These are phyloP conservation scores for Xanthoparmelia taractica DNA, from an alignment of 495 filamentous ascomycete species.

Conservation along the genomic window DNA sequence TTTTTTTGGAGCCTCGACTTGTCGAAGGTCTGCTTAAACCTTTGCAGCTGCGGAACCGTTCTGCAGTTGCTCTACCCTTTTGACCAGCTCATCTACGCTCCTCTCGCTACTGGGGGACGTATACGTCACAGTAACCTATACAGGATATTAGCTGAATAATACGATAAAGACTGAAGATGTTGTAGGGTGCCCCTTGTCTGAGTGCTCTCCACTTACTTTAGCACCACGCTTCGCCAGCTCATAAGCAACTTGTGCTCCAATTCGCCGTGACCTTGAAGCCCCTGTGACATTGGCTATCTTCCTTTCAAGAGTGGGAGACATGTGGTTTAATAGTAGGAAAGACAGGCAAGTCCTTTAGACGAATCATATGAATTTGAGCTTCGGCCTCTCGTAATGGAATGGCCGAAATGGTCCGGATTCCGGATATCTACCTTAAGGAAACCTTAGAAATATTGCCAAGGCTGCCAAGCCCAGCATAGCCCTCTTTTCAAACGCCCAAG, in stretches of 20 bases:
- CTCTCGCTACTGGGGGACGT: conserved; percentile 34
- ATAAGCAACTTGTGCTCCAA: conserved; percentile 30
- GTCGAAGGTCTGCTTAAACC: conserved; percentile 34
- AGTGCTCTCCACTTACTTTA: conserved; percentile 19
- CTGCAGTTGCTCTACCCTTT: conserved; percentile 29
- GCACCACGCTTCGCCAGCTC: conserved; percentile 31
- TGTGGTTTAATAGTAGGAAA: neutral
- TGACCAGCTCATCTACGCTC: conserved; percentile 29
- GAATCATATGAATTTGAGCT: too few relatives aligned
- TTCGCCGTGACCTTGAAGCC: conserved; percentile 27
- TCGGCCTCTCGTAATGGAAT: too few relatives aligned
- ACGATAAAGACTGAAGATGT: neutral
- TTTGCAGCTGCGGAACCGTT: conserved; percentile 32
- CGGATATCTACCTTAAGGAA: neutral
- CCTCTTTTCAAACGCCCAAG: neutral
- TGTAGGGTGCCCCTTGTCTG: neutral
- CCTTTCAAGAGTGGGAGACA: conserved; percentile 29
- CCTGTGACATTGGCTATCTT: conserved; percentile 46
- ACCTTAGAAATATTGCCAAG: neutral
- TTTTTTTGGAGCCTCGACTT: conserved; percentile 23
- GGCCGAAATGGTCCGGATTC: too few relatives aligned
- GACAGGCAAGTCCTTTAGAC: too few relatives aligned
- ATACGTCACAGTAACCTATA: conserved; percentile 38
- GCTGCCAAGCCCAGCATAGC: conserved; percentile 1
- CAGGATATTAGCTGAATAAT: too few relatives aligned